Evolutionary conservation across 2,329 filamentous ascomycete species (phyloP).

Genomic region (Aaosphaeria arxii): DNA sequence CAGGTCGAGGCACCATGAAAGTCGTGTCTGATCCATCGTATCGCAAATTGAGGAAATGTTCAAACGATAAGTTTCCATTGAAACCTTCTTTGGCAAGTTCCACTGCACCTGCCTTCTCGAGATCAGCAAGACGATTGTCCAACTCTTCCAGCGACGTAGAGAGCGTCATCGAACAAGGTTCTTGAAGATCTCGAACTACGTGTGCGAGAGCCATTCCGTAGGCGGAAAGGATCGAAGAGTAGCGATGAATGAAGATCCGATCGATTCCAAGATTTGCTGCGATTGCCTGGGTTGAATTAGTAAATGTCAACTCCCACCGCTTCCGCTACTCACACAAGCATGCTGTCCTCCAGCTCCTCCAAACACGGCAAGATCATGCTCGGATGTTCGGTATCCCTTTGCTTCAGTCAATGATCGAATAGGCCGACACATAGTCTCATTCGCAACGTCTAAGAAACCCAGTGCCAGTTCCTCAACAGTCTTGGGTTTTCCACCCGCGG

Average conservation of each 20-base stretch:
- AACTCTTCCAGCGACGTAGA: conserved; percentile 32
- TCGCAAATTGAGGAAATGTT: conserved; percentile 44
- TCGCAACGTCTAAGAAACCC: conserved; percentile 24
- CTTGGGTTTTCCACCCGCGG: conserved; percentile 23
- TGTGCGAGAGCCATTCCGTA: conserved; percentile 49
- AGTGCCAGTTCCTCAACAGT: conserved; percentile 23
- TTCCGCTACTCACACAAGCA: conserved; percentile 30
- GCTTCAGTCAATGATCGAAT: conserved; percentile 27
- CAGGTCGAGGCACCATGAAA: conserved; percentile 39
- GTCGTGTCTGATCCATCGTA: conserved; percentile 45
- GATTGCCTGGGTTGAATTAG: conserved; percentile 35
- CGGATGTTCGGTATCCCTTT: conserved; percentile 16
- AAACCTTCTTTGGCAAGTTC: conserved; percentile 69
- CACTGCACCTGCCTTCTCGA: conserved; percentile 62
- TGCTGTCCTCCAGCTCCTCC: conserved; percentile 43
- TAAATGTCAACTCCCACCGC: neutral
- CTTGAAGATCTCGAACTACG: conserved; percentile 41
- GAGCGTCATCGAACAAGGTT: conserved; percentile 32
- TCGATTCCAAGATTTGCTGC: conserved; percentile 44
- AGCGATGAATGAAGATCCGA: conserved; percentile 44
- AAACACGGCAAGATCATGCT: conserved; percentile 24
- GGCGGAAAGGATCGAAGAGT: conserved; percentile 47
- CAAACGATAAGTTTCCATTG: conserved; percentile 10
- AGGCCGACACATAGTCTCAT: conserved; percentile 27
- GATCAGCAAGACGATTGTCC: conserved; percentile 66